Base-by-base conservation (phyloP, 768 basidiomycete genomes). In the Tricholoma hemisulphureum region DNA sequence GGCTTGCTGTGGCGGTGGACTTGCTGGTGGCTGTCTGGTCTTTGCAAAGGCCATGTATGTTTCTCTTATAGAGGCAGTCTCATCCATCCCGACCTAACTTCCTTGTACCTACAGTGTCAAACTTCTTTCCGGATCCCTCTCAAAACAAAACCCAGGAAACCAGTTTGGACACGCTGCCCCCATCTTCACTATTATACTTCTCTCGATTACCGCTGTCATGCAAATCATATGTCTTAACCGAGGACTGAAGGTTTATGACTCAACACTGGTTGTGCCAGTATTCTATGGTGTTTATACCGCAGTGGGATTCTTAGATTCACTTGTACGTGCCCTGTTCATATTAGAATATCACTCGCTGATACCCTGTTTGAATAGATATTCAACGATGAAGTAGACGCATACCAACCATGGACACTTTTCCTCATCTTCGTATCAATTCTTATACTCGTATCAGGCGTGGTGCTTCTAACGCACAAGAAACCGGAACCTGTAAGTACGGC, bases 251-350 rank as follows among this genome's bases (percentile, higher is more conserved):
- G 87, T 91, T 8, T 95, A 95, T 63, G 95, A 94, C 66, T 92
- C 90, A 16, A 93, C 91, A 0, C 73, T 97, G 1, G 93, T 97
- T 16, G 95, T 97, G 0, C 95, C 96, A 0, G 88, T 95, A 13
- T 97, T 98, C 69, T 98, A 96, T 68, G 93, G 93, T 9, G 86
- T 94, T 9, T 95, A 95, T 67, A 95, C 93, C 0, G 89, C 89
- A 2, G 80, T 83, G 21, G 91, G 80, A 31, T 81, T 80, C 69
- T 67, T 83, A 6, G 69, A 81, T 61, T 81, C 80, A 10, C 70
- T 81, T 8, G 67, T 69, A 48, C 9, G 61, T 52, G 37, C 2
- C 23, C 48, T 20, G n/a, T 43, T 23, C 29, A 41, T 13, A 18
- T 24, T 28, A 20, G 21, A 18, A 20, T 8, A 2, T n/a, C 7